A percentile compares a stretch with the other conserved stretches of the same genome.
These are phyloP conservation scores for Colletotrichum chlorophyti DNA, from an alignment of 2,329 filamentous ascomycete species.

Conservation along the genomic window DNA sequence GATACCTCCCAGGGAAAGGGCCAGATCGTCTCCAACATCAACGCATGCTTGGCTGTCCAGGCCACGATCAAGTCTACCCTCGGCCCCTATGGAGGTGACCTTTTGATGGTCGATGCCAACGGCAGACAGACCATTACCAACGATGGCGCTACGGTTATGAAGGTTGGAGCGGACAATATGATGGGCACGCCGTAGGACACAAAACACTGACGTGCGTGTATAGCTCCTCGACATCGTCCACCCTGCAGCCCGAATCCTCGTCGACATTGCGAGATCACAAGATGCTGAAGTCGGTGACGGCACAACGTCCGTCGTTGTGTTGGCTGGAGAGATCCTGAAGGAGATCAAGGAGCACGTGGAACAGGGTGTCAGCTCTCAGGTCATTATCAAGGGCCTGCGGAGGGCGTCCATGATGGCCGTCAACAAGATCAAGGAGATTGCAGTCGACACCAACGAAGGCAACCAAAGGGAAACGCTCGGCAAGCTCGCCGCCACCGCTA, in stretches of 20 bases:
- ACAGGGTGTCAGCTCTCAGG: constrained; percentile 95
- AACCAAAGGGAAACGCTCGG: constrained; percentile 86
- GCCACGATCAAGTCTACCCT: constrained; percentile 94
- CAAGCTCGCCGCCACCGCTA: constrained; percentile 92
- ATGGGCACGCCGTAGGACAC: not conserved
- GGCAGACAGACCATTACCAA: constrained; percentile 98
- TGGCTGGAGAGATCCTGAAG: constrained; percentile 97
- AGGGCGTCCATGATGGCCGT: constrained; percentile 89
- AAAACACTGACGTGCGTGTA: not conserved
- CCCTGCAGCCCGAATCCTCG: constrained; percentile 94
- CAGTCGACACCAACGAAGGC: constrained; percentile 81
- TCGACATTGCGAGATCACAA: constrained; percentile 98
- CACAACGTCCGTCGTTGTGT: constrained; percentile 94
- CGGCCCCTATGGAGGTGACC: constrained; percentile 94
- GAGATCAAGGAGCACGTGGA: constrained; percentile 96
- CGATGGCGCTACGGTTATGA: constrained; percentile 99
- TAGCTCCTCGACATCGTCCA: constrained; percentile 98
- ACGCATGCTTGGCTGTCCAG: constrained; percentile 95
- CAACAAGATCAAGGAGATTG: constrained; percentile 99
- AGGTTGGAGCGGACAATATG: constrained; percentile 62
- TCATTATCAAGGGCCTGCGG: constrained; percentile 94
- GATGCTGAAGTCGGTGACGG: constrained; percentile 98
- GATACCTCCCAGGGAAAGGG: constrained; percentile 97
- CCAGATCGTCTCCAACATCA: constrained; percentile 97
- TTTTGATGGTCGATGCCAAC: constrained; percentile 95